Base-by-base conservation (phyloP, 345 rosid genomes). In the Syzygium jambos region DNA sequence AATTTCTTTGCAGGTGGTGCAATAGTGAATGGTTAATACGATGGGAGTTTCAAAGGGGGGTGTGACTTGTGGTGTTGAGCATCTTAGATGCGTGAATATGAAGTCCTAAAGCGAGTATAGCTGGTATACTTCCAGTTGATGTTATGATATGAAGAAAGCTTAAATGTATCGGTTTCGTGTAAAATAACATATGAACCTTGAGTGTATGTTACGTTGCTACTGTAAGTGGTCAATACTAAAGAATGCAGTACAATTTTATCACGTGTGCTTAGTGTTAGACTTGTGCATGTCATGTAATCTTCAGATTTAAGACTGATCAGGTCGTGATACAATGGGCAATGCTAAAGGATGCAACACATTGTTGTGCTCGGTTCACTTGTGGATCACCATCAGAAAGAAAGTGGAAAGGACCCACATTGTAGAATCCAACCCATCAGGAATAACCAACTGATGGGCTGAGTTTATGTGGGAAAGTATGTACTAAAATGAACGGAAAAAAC, bases 21-120 rank as follows among this genome's bases (percentile, higher is more conserved):
- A 9, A 86, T 92, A 29, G 94, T 93, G 68, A 94, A 95, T 87
- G 94, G 90, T 85, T 93, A 46, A 57, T 30, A 12, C 11, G 84
- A 91, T 56, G 56, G 86, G 27, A 43, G 43, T 51, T 34, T 25
- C n/a, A 30, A 38, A 85, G 52, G 52, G 49, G 3, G 63, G 43
- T 29, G 77, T 54, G 51, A 41, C 41, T n/a, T 51, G 13, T 29
- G 63, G 30, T 46, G 56, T 34, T 56, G 11, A 38, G 51, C 2
- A 5, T 82, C 9, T 51, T 21, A 3, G 65, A 22, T 56, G 68
- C n/a, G n/a, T 53, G 6, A 59, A 59, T 85, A 23, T n/a, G 12
- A 53, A 29, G 59, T 51, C 30, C 25, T 52, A 61, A 41, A 5
- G 19, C 23, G 30, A 16, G 87, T 34, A 11, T 21, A 22, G 12